These are phyloP conservation scores for Capsicum rhomboideum DNA, from an alignment of 257 asterid species.

Conservation along the genomic window DNA sequence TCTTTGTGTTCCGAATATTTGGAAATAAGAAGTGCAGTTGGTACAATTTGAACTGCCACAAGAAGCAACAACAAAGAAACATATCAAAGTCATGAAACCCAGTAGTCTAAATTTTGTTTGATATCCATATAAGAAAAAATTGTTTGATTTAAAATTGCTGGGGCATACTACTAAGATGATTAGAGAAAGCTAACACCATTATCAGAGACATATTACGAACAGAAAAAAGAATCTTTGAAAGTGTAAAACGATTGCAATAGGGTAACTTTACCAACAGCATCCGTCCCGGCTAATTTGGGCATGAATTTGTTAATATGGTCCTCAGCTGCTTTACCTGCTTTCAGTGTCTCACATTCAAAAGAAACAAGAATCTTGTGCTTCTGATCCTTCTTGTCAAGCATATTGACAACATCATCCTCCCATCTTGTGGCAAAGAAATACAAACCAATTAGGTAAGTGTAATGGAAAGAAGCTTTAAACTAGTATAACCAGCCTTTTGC, in stretches of 20 bases:
- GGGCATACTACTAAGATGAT: not conserved
- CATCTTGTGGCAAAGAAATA: conserved; percentile 45
- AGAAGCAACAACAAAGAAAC: not conserved
- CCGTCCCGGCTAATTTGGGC: conserved; percentile 90
- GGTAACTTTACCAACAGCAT: conserved; percentile 68
- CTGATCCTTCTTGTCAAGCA: conserved; percentile 69
- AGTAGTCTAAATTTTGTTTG: not conserved
- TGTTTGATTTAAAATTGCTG: not conserved
- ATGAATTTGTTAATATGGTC: conserved; percentile 83
- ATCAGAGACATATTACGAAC: not conserved
- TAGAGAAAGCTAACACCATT: not conserved
- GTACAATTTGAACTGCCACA: not conserved
- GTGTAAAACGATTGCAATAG: conserved; percentile 2
- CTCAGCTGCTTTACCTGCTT: conserved; percentile 86
- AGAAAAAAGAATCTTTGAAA: not conserved
- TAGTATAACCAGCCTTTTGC: not conserved
- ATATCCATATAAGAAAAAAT: not conserved
- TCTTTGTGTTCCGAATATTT: not conserved
- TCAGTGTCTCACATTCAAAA: conserved; percentile 89
- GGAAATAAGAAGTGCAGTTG: not conserved
- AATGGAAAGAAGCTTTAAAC: not conserved
- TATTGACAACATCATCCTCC: conserved; percentile 82
- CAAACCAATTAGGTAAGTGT: not conserved
- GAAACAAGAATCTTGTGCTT: conserved; percentile 44
- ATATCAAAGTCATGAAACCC: not conserved